A percentile compares a stretch with the other conserved stretches of the same genome.
Conservation (phyloP, 2,329 filamentous ascomycete species). For the Akanthomyces dipterigenus region DNA sequence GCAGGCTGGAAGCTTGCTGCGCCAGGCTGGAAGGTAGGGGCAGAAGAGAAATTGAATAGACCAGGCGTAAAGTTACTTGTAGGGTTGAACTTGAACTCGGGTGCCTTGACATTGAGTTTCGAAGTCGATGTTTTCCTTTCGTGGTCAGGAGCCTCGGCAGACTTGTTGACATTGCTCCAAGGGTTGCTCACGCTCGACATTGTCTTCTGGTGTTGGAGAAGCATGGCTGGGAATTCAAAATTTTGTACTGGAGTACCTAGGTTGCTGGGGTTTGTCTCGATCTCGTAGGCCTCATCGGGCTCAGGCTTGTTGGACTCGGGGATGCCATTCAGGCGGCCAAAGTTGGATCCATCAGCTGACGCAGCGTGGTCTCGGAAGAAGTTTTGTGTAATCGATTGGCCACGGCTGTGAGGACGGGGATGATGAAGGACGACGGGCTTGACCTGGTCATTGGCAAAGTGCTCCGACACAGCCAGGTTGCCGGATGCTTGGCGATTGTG, state of each 20-base stretch:
- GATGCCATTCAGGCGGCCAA: constrained; percentile 34
- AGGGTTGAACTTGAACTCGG: constrained; percentile 77
- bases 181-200: constrained; percentile 56
- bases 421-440: constrained; percentile 59
- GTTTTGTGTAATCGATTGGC: constrained; percentile 63
- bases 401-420: constrained; percentile 66
- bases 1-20: constrained; percentile 27
- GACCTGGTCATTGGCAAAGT: constrained; percentile 47
- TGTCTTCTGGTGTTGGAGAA: constrained; percentile 45
- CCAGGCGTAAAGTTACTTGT: constrained; percentile 43
- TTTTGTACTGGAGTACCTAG: constrained; percentile 55
- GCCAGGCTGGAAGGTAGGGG: constrained; percentile 3
- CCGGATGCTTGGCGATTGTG: constrained; percentile 40
- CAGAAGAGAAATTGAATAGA: constrained; percentile 42
- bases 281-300: constrained; percentile 52
- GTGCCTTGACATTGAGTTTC: constrained; percentile 81
- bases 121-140: constrained; percentile 58
- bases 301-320: constrained; percentile 34
- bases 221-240: constrained; percentile 38
- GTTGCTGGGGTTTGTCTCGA: constrained; percentile 69
- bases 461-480: constrained; percentile 41
- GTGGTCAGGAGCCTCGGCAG: constrained; percentile 33
- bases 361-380: constrained; percentile 53
- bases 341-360: constrained; percentile 31
- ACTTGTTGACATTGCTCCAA: constrained; percentile 44